phyloP scores from a whole-genome alignment of 2,329 filamentous ascomycete genomes.

The Colletotrichum echinochloae region DNA sequence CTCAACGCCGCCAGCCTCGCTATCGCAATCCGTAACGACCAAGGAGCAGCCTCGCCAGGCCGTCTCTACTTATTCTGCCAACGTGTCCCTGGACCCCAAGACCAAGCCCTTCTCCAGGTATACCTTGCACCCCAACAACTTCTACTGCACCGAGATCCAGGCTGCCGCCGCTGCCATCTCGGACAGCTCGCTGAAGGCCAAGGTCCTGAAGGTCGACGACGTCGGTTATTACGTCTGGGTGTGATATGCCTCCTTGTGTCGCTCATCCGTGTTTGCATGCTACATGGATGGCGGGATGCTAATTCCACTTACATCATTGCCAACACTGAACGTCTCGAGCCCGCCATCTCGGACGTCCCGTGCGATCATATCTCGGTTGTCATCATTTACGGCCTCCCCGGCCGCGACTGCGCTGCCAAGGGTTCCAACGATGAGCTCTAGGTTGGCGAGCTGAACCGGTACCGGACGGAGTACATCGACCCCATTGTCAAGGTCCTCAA shows the following conservation, averaged over 20 bases:
- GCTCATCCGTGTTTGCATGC: no score
- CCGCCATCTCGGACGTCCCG: conserved; percentile 51
- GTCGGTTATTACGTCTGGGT: no score
- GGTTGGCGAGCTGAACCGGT: conserved; percentile 61
- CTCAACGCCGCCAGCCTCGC: conserved; percentile 50
- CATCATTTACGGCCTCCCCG: conserved; percentile 73
- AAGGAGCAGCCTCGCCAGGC: conserved; percentile 47
- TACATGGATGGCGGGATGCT: no score
- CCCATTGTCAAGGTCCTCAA: conserved; percentile 64
- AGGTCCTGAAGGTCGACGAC: no score
- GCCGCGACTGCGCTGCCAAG: conserved; percentile 72
- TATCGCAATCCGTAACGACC: conserved; percentile 46
- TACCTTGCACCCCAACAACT: no score
- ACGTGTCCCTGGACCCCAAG: no score
- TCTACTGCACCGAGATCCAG: no score
- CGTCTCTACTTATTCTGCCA: conserved; percentile 48
- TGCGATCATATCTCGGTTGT: conserved; percentile 57
- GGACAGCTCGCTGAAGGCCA: no score
- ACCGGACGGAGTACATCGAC: conserved; percentile 58
- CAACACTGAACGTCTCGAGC: conserved; percentile 53
- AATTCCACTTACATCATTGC: no score
- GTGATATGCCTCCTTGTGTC: no score
- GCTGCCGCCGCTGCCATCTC: no score
- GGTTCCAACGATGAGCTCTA: conserved; percentile 73
- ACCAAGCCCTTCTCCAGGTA: no score